phyloP scores from a whole-genome alignment of 2,329 filamentous ascomycete species.

The Calonectria pseudoreteaudii region DNA sequence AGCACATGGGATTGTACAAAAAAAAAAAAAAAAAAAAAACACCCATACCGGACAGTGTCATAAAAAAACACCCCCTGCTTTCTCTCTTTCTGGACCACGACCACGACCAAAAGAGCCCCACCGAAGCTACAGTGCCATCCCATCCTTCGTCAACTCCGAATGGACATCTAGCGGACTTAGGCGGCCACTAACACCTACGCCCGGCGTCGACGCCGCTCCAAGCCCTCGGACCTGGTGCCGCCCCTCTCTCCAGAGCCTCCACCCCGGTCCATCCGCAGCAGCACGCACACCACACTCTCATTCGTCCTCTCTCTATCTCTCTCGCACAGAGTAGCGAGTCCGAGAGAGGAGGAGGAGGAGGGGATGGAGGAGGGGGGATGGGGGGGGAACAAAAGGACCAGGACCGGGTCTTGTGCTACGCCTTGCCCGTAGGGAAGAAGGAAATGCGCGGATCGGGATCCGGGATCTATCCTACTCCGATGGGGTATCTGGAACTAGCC shows the following conservation, averaged over 20 bases:
- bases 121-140: neutral
- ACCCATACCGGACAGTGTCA: neutral
- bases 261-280: constrained; percentile 22
- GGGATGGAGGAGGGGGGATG: too few species aligned
- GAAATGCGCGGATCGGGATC: neutral
- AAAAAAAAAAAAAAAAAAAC: neutral
- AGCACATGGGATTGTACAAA: neutral
- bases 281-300: neutral
- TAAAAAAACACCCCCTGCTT: neutral
- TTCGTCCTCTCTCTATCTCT: neutral
- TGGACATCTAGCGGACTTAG: constrained; percentile 20
- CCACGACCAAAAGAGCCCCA: neutral
- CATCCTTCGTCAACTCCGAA: neutral
- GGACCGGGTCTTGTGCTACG: neutral
- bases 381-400: neutral
- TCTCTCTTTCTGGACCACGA: neutral
- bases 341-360: neutral
- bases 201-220: constrained; percentile 13
- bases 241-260: neutral
- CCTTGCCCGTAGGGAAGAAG: neutral
- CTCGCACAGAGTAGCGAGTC: neutral
- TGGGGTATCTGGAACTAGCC: neutral
- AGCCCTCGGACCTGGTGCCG: neutral
- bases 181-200: neutral
- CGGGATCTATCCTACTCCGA: constrained; percentile 24